A percentile compares a stretch with the other conserved stretches of the same genome.
phyloP scores from a whole-genome alignment of 352 stramenopile species.

The Phytophthora macrochlamydospora region DNA sequence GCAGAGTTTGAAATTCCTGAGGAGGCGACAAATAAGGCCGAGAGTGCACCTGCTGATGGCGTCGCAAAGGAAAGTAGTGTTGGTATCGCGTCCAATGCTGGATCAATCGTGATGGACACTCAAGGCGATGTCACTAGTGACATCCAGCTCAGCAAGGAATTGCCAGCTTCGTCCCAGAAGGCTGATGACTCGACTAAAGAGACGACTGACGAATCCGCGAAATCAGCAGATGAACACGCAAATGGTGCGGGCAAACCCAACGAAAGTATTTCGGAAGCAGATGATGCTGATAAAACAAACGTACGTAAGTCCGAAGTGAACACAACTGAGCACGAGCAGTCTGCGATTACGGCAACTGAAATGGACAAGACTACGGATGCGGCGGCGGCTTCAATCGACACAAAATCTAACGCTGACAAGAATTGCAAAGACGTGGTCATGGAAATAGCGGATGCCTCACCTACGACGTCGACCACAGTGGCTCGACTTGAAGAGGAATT shows the following conservation, averaged over 20 bases:
- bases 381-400: constrained; percentile 11
- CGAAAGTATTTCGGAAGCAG: no score
- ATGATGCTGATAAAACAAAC: neutral
- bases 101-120: no score
- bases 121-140: no score
- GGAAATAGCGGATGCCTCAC: constrained; percentile 13
- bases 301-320: neutral
- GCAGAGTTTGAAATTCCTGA: constrained; percentile 24
- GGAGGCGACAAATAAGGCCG: neutral
- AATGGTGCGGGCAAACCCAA: no score
- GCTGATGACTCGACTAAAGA: no score
- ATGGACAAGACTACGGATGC: constrained; percentile 7
- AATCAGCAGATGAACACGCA: no score
- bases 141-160: no score
- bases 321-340: no score
- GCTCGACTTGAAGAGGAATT: constrained; percentile 26
- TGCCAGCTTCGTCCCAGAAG: no score
- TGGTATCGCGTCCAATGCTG: no score
- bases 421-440: constrained; percentile 19
- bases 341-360: constrained; percentile 6
- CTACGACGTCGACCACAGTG: constrained; percentile 10
- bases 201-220: no score
- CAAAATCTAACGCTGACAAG: constrained; percentile 12
- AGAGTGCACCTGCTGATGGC: neutral
- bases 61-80: neutral